Base-by-base conservation (phyloP, 2,329 filamentous ascomycete genomes). In the Alternaria infectoria region DNA sequence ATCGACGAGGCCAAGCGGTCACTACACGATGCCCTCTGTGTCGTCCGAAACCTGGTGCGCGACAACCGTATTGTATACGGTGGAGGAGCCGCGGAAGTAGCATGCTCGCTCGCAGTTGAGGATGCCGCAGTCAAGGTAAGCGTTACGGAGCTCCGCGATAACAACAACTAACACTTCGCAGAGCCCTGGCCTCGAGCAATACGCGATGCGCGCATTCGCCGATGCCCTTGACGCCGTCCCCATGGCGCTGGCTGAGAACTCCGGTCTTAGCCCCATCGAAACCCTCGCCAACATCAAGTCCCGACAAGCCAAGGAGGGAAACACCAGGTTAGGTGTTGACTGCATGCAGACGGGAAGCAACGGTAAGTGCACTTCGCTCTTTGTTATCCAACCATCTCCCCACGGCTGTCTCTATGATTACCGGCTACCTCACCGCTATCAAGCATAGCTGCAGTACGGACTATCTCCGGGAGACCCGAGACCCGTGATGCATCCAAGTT, bases 1-100 rank as follows among this genome's bases (percentile, higher is more conserved):
- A 98, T 99, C 80, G 96, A 99, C 78, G 96, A 99, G 83, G 96
- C 96, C 58, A 97, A 97, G 86, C 90, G 96, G 74, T 98, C 96
- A 52, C 87, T 99, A 62, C 96, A 99, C 80, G 96, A 99, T 81
- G 96, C 96, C 62, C 89, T 99, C 54, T 99, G 96, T 79, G 96
- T 99, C 52, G 96, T 99, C 56, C 91, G 96, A 74, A 99, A 99
- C 83, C 86, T 99, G 49, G 96, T 99, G 54, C 89, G 88, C 66
- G 96, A 99, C 82, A 98, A 97, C 86, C 91, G 96, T 64, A 93
- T 99, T 54, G 96, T 99, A 10, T 99, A 99, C 78, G 96, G 96
- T 70, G 96, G 96, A 74, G 96, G 96, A 82, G 93, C 96, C 28
- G 95, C 96, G 51, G 96, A 99, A 82, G 96, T 99, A 79, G 94